These are phyloP conservation scores for Tetrahymena elliotti DNA, from an alignment of 73 alveolate species.

Conservation along the genomic window DNA sequence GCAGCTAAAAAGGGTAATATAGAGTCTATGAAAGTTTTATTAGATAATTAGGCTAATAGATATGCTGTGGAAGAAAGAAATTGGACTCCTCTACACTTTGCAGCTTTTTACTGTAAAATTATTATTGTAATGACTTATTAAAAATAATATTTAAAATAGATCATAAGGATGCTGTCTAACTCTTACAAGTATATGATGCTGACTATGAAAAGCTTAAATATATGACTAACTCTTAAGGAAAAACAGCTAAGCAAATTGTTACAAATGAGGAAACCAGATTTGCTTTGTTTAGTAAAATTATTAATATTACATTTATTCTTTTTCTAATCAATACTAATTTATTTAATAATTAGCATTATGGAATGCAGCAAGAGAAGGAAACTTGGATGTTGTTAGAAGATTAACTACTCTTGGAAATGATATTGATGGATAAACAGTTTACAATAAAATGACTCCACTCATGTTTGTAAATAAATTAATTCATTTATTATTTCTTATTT, in stretches of 20 bases:
- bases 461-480: neutral
- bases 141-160: neutral
- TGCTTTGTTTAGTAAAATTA: constrained; percentile 41
- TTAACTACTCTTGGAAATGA: constrained; percentile 47
- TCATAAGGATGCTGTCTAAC: constrained; percentile 31
- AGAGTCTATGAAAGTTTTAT: neutral
- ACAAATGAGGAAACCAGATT: constrained; percentile 60
- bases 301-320: neutral
- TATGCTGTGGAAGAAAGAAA: constrained; percentile 25
- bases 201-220: constrained; percentile 17
- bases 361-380: constrained; percentile 65
- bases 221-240: constrained; percentile 56
- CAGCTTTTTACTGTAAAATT: constrained; percentile 10
- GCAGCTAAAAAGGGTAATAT: constrained; percentile 31
- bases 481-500: neutral
- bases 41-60: constrained; percentile 4
- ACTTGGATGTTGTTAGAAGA: constrained; percentile 50
- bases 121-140: neutral
- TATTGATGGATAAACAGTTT: constrained; percentile 37
- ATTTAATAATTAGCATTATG: constrained; percentile 36
- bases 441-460: constrained; percentile 39
- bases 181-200: constrained; percentile 12
- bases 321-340: neutral
- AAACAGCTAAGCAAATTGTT: constrained; percentile 43
- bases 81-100: constrained; percentile 40